Evolutionary conservation across 441 rosid species (phyloP).

Genomic region (Melastoma candidum): DNA sequence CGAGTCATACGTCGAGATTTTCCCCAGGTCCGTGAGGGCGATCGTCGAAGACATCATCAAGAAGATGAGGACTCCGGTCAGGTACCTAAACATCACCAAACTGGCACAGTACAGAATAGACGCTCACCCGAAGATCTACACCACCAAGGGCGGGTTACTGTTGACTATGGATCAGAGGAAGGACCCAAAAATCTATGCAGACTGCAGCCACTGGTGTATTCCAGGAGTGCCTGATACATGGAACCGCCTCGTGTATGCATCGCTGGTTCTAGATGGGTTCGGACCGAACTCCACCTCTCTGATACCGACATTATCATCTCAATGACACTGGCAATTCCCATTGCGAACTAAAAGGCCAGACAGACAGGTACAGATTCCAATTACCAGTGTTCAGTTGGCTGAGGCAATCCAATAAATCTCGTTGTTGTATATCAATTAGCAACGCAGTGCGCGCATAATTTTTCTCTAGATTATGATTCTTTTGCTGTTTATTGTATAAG

Average conservation of each 20-base stretch:
- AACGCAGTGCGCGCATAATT: no score
- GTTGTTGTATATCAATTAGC: no score
- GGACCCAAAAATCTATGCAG: conserved; percentile 14
- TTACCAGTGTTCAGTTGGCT: no score
- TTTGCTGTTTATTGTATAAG: no score
- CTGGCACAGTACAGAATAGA: conserved; percentile 25
- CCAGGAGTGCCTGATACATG: conserved; percentile 43
- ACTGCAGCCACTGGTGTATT: conserved; percentile 45
- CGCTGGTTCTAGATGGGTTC: conserved; percentile 17
- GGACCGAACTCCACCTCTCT: conserved; percentile 8
- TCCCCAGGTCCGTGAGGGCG: conserved; percentile 15
- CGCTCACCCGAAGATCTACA: conserved; percentile 29
- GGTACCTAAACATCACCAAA: conserved; percentile 26
- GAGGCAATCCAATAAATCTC: no score
- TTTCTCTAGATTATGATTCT: no score
- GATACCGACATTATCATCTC: neutral
- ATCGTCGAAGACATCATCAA: conserved; percentile 18
- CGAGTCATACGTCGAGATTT: conserved; percentile 11
- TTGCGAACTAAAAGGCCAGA: no score
- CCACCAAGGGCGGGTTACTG: conserved; percentile 12
- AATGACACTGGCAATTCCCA: neutral
- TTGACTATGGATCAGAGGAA: conserved; percentile 7
- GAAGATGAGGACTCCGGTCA: conserved; percentile 22
- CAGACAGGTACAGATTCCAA: no score
- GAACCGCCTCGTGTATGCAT: conserved; percentile 28